Conservation (phyloP, 495 filamentous ascomycete species). For the Neurospora discreta region DNA sequence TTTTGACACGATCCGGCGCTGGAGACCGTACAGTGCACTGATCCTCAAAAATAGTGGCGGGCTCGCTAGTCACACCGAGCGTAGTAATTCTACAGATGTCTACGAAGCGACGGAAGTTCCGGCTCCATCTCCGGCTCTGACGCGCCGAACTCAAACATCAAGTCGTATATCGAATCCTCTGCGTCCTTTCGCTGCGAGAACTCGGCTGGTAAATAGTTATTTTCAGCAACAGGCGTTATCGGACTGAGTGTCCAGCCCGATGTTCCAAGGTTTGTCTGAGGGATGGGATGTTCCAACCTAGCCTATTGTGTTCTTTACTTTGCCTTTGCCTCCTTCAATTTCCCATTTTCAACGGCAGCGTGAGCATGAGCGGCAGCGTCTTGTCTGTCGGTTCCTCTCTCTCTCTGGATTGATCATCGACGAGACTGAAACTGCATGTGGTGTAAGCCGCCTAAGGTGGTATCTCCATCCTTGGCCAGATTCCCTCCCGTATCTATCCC, state of each 20-base stretch:
- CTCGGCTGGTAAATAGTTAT: background rate
- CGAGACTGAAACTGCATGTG: background rate
- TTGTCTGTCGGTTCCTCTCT: background rate
- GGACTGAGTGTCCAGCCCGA: background rate
- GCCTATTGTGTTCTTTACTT: background rate
- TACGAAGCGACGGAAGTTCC: background rate
- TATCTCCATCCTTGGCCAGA: background rate
- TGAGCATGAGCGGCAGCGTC: background rate
- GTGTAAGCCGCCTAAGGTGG: background rate
- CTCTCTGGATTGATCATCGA: background rate
- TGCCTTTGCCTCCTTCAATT: background rate
- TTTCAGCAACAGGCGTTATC: background rate
- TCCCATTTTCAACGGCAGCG: background rate
- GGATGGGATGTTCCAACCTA: background rate
- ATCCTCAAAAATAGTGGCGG: too few species aligned
- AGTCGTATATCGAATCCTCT: background rate
- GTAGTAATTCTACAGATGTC: too few species aligned
- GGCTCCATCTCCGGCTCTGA: background rate
- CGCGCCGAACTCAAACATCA: background rate
- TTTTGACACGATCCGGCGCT: background rate
- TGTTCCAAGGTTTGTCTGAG: background rate
- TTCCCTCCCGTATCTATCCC: background rate
- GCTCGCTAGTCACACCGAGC: too few species aligned
- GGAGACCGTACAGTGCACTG: background rate
- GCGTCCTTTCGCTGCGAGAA: accelerated